Percentiles rank a stretch among this genome's conserved stretches.
These are phyloP conservation scores for Rhizophora apiculata DNA, from an alignment of 345 rosid genomes.

Conservation along the genomic window DNA sequence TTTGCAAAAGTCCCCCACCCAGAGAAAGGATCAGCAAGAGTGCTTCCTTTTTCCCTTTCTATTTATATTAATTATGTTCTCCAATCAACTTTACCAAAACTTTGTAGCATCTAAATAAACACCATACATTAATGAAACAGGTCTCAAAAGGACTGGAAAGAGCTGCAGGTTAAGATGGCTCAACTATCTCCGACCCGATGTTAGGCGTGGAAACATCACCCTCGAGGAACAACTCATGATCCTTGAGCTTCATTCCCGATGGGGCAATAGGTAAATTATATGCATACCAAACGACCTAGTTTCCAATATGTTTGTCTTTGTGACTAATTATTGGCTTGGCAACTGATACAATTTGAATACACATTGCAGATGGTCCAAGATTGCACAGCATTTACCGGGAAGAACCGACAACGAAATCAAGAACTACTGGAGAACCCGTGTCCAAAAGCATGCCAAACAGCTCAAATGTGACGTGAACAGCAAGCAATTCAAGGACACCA, in stretches of 20 bases:
- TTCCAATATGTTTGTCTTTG: background rate
- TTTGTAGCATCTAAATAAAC: background rate
- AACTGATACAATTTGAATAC: background rate
- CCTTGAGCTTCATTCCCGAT: constrained; percentile 35
- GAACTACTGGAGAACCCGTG: constrained; percentile 36
- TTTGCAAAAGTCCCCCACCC: constrained; percentile 11
- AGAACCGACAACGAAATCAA: constrained; percentile 38
- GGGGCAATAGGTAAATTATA: constrained; percentile 31
- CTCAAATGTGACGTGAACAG: constrained; percentile 38
- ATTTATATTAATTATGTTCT: background rate
- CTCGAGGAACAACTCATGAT: constrained; percentile 37
- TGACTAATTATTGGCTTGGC: background rate
- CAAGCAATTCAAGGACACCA: constrained; percentile 37
- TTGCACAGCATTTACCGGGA: constrained; percentile 34
- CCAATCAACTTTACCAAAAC: no score
- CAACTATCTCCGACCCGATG: constrained; percentile 35
- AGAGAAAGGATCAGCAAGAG: constrained; percentile 7
- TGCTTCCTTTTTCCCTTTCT: background rate
- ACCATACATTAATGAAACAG: constrained; percentile 17
- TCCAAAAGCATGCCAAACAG: constrained; percentile 38
- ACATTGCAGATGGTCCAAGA: constrained; percentile 29
- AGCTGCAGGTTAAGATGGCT: constrained; percentile 40
- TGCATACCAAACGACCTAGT: background rate
- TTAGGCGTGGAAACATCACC: constrained; percentile 38
- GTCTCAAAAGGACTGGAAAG: constrained; percentile 34